Evolutionary conservation across 176 grass and related monocot genomes (phyloP).

Genomic region (Eremochloa ophiuroides): DNA sequence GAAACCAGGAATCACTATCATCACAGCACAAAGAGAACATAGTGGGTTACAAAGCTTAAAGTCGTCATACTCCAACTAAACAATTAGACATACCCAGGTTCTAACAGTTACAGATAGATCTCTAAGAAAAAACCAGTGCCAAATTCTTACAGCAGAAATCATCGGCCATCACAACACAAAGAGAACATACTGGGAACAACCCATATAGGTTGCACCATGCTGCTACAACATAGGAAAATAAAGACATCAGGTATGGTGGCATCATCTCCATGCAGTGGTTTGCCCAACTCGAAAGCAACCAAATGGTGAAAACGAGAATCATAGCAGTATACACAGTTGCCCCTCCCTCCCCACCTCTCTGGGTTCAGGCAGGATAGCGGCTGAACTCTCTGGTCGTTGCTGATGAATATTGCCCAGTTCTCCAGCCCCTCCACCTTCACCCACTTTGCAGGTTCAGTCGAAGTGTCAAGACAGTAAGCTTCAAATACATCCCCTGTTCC

Average conservation of each 20-base stretch:
- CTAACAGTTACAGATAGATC: neutral
- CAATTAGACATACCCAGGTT: neutral
- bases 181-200: conserved; percentile 11
- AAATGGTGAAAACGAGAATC: neutral
- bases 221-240: neutral
- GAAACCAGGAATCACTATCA: no score
- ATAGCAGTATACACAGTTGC: conserved; percentile 36
- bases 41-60: neutral
- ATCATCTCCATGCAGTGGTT: neutral
- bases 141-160: neutral
- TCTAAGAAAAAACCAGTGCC: neutral
- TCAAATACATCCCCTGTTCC: neutral
- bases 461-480: conserved; percentile 21
- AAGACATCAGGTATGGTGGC: no score
- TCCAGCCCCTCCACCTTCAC: conserved; percentile 28
- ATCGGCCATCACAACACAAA: neutral
- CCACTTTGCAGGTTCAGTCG: conserved; percentile 1
- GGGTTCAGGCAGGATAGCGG: conserved; percentile 24
- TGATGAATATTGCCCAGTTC: conserved; percentile 37
- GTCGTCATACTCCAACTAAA: neutral
- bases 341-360: conserved; percentile 42
- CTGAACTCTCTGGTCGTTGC: neutral
- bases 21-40: neutral
- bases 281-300: neutral
- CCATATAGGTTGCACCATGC: conserved; percentile 14